Base-by-base conservation (phyloP, 306 rosid species). In the Castanea sativa region DNA sequence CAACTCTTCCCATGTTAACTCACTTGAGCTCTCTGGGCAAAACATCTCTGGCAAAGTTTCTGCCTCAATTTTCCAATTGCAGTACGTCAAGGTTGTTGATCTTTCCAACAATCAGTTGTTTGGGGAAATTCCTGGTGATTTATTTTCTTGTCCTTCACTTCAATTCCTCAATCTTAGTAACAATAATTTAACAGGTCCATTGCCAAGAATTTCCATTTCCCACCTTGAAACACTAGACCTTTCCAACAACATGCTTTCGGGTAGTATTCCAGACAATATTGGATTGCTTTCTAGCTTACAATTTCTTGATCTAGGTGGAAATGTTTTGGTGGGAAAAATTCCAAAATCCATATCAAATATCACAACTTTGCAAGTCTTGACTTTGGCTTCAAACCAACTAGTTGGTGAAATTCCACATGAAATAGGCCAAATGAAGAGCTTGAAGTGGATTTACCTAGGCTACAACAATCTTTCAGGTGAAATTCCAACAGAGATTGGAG, bases 161-260 rank as follows among this genome's bases (percentile, higher is more conserved):
- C 89, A 82, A 27, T 82, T 82, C 81, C 90, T 96, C 59, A 96
- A 96, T 53, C 90, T 96, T 16, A 96, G 99, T 76, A 88, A 85
- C 83, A 96, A 96, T 85, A 96, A 93, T 80, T 58, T 96, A 57
- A 91, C 98, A 0, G 96, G 98, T n/a, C 55, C 82, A 12, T 45
- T 93, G 29, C 98, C 98, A 7, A 74, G 15, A 32, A 82, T 79
- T n/a, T 80, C 88, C 4, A 73, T 86, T 56, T 70, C 83, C 13
- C 55, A n/a, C 67, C 86, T 96, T 10, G 85, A 86, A 74, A 85
- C 76, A 30, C 85, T 96, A 0, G 98, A 96, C 71, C 86, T 96
- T 83, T 91, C 94, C 12, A 96, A 96, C 91, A 96, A 96, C 90
- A 89, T 96, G 96, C 76, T 96, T 52, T 87, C 92, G 3, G 98